phyloP scores from a whole-genome alignment of 768 basidiomycete genomes.

The Leccinum longicurvipes region DNA sequence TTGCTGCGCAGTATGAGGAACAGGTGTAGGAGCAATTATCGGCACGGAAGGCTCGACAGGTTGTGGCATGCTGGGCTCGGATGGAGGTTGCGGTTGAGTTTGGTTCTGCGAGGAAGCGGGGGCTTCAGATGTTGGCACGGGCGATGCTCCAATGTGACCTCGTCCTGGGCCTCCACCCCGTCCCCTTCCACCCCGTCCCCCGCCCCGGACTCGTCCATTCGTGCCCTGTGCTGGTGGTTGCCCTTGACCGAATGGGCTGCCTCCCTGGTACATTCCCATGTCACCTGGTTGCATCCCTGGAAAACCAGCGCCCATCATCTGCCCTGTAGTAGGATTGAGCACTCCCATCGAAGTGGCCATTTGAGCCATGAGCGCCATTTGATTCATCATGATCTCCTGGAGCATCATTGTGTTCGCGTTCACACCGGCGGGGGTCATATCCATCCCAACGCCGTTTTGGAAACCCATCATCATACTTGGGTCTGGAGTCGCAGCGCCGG shows the following conservation, averaged over 20 bases:
- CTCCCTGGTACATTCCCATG: constrained; percentile 46
- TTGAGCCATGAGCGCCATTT: constrained; percentile 92
- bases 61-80: constrained; percentile 14
- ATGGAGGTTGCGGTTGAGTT: constrained; percentile 14
- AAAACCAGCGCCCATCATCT: constrained; percentile 53
- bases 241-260: constrained; percentile 20
- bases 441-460: constrained; percentile 44
- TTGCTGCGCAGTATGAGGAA: constrained; percentile 21
- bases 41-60: constrained; percentile 10
- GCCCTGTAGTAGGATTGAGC: constrained; percentile 56
- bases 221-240: constrained; percentile 12
- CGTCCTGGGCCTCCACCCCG: constrained; percentile 42
- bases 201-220: constrained; percentile 44
- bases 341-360: constrained; percentile 85
- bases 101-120: constrained; percentile 19
- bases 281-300: constrained; percentile 57
- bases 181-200: constrained; percentile 45
- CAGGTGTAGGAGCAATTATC: constrained; percentile 26
- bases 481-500: constrained; percentile 29
- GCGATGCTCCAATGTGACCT: constrained; percentile 31
- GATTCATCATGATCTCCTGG: constrained; percentile 89
- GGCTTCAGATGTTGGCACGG: constrained; percentile 19
- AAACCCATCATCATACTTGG: constrained; percentile 44
- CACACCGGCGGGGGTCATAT: constrained; percentile 45
- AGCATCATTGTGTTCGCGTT: constrained; percentile 67